Conservation (phyloP, 805 yeast species). For the Starmerella stigmatis region DNA sequence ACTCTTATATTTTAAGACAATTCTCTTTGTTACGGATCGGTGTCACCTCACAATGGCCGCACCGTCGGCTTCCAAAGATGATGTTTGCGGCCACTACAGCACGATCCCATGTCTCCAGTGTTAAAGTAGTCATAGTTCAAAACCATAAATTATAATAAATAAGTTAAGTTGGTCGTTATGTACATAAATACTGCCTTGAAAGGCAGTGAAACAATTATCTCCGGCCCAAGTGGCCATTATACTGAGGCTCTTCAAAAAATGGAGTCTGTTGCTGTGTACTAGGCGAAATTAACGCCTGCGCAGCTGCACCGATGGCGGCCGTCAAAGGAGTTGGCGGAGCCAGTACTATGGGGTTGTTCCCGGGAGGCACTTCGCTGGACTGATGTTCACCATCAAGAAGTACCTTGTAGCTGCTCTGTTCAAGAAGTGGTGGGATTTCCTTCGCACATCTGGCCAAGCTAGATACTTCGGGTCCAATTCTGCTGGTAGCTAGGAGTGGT, state of each 20-base stretch:
- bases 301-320: slow-evolving; percentile 35
- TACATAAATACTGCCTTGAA: too few relatives aligned
- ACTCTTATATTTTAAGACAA: too few relatives aligned
- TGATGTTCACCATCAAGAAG: slow-evolving; percentile 16
- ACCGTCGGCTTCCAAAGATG: too few relatives aligned
- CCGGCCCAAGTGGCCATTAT: background rate
- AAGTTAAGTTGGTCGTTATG: background rate
- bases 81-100: too few relatives aligned
- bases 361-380: background rate
- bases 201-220: too few relatives aligned
- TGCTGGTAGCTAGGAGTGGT: slow-evolving; percentile 64
- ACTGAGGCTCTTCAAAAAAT: background rate
- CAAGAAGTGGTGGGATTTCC: slow-evolving; percentile 80
- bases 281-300: slow-evolving; percentile 30
- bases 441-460: slow-evolving; percentile 78
- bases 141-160: background rate
- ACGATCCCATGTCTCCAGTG: too few relatives aligned
- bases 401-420: slow-evolving; percentile 44
- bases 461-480: slow-evolving; percentile 57
- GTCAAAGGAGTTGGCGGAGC: slow-evolving; percentile 34
- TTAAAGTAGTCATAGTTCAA: too few relatives aligned
- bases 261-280: slow-evolving; percentile 4
- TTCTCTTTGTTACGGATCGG: too few relatives aligned
- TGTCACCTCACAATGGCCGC: too few relatives aligned
- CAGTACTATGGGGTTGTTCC: slow-evolving; percentile 1